Base-by-base conservation (phyloP, 208 protist species). In the Wallacemonas collosoma region DNA sequence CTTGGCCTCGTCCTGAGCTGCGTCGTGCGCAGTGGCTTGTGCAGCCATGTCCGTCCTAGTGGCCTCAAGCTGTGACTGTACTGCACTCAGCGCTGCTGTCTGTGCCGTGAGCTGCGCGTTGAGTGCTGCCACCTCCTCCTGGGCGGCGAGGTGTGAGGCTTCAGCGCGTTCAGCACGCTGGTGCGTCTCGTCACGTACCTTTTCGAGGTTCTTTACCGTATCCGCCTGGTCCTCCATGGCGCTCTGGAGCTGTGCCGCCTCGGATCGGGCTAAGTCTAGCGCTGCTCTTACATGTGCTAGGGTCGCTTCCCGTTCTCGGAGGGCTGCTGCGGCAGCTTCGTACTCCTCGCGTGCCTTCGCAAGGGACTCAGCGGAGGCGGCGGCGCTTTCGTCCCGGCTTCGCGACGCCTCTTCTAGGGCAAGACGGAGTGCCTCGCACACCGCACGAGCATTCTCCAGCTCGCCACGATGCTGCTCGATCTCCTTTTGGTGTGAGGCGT, bases 61-160 rank as follows among this genome's bases (percentile, higher is more conserved):
- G 41, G 54, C 41, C 3, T 68, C 38, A 5, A 75, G 36, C 17
- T 57, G 15, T 14, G 61, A 40, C 17, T 53, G 72, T 2, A 75
- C 9, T 2, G n/a, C 15, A 26, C 8, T 39, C 1, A 62, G 26
- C 1, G 60, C 40, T 11, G 4, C 17, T 11, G 35, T 44, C 11
- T 54, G 17, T 7, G 39, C 51, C 0, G 48, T 40, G 17, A 38
- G 35, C 17, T 55, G 60, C 12, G 40, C 48, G 51, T 51, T 36
- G 38, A 67, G 44, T 8, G 48, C 53, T 12, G 50, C 66, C 36
- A 70, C 39, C 15, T 68, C n/a, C 38, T 47, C 65, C 1, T 40
- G 50, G 45, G 45, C 45, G 6, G 6, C 45, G 8, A 12, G 6
- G 8, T 50, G 45, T 50, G 45, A 6, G 45, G 45, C 0, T 12